Conservation (phyloP, 306 rosid species). For the Cicer judaicum region DNA sequence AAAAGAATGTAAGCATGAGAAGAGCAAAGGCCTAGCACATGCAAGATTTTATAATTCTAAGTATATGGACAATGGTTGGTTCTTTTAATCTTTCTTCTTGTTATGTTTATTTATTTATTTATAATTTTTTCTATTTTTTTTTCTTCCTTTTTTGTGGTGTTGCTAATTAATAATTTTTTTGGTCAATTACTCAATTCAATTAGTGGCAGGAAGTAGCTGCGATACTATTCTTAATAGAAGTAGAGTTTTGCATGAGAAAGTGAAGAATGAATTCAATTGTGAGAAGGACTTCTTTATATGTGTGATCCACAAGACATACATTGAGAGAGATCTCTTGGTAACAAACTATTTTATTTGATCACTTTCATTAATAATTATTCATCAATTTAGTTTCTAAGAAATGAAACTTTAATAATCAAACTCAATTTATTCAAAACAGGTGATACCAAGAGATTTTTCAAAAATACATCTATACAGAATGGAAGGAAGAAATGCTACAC, state of each 20-base stretch:
- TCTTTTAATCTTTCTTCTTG: neutral
- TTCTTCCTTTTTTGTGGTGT: too few relatives aligned
- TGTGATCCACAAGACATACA: neutral
- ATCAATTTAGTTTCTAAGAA: too few relatives aligned
- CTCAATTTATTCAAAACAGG: neutral
- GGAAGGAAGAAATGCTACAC: neutral
- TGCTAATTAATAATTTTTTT: too few relatives aligned
- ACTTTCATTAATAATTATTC: neutral
- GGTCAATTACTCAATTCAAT: neutral
- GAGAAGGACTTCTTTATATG: neutral
- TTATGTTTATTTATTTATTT: too few relatives aligned
- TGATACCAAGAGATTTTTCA: slow-evolving; percentile 17
- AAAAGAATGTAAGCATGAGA: neutral
- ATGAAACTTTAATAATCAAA: too few relatives aligned
- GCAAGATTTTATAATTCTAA: neutral
- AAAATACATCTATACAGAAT: neutral
- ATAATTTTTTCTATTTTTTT: too few relatives aligned
- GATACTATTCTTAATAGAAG: neutral
- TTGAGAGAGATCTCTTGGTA: slow-evolving; percentile 40
- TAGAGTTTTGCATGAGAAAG: neutral
- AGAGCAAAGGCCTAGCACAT: neutral
- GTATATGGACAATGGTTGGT: neutral
- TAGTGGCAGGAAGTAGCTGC: neutral
- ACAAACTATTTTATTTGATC: neutral
- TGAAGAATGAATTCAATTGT: neutral